phyloP scores from a whole-genome alignment of 352 stramenopile species.

The Pythium aristosporum region DNA sequence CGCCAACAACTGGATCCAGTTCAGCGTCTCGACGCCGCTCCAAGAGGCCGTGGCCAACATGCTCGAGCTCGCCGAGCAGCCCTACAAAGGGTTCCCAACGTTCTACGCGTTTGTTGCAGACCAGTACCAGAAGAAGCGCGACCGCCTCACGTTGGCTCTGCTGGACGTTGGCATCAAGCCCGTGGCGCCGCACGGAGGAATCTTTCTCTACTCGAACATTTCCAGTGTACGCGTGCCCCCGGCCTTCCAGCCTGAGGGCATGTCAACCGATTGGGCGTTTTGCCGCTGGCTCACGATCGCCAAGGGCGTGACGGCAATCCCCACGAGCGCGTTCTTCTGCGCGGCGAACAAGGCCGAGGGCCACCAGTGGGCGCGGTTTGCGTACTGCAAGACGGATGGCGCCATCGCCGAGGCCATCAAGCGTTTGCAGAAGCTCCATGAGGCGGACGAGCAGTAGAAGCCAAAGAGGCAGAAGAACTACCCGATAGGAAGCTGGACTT shows the following conservation, averaged over 20 bases:
- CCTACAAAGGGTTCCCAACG: constrained; percentile 66
- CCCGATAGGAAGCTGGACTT: no score
- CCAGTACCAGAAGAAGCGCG: constrained; percentile 74
- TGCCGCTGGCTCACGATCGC: constrained; percentile 91
- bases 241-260: constrained; percentile 42
- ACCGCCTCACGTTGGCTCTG: constrained; percentile 54
- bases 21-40: constrained; percentile 84
- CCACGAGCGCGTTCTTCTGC: constrained; percentile 91
- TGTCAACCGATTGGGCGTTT: constrained; percentile 90
- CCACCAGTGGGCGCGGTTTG: constrained; percentile 88
- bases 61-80: constrained; percentile 61
- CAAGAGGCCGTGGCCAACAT: constrained; percentile 84
- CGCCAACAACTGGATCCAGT: constrained; percentile 87
- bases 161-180: constrained; percentile 59
- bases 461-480: no score
- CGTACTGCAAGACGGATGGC: constrained; percentile 96
- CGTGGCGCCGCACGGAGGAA: constrained; percentile 62
- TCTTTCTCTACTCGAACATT: constrained; percentile 84
- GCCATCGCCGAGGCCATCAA: constrained; percentile 87
- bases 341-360: constrained; percentile 69
- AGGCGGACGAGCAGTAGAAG: not conserved
- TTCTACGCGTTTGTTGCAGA: constrained; percentile 84
- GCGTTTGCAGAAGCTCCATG: constrained; percentile 35
- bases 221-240: constrained; percentile 57
- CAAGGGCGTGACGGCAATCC: constrained; percentile 92